These are phyloP conservation scores for Scleroderma citrinum DNA, from an alignment of 768 basidiomycete species.

Conservation along the genomic window DNA sequence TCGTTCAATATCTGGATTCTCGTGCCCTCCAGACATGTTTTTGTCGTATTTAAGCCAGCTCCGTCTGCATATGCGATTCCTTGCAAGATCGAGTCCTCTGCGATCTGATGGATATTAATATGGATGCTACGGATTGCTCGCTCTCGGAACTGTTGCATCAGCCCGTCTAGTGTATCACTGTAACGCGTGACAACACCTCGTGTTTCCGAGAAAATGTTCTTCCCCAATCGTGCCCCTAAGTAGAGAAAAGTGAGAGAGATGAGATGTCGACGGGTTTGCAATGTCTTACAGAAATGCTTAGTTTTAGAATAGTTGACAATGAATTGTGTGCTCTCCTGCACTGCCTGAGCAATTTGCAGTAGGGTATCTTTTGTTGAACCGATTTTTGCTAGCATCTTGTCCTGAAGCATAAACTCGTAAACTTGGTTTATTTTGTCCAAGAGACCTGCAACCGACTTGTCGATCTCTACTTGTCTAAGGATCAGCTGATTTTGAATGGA, in stretches of 20 bases:
- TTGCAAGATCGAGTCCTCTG: background rate
- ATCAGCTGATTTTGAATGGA: background rate
- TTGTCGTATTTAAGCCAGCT: background rate
- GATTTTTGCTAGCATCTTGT: background rate
- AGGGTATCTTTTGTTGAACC: background rate
- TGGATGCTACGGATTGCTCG: background rate
- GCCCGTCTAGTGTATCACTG: background rate
- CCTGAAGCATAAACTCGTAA: background rate
- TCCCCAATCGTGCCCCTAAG: background rate
- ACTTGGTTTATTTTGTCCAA: background rate
- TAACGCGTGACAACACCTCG: background rate
- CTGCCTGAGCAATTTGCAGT: background rate
- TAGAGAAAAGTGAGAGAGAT: background rate
- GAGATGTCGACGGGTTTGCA: background rate
- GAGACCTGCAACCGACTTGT: background rate
- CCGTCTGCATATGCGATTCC: background rate
- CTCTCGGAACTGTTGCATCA: background rate
- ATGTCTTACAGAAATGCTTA: conserved; percentile 1
- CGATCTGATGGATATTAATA: background rate
- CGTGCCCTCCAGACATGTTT: conserved; percentile 12
- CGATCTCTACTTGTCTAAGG: background rate
- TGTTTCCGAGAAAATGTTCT: background rate
- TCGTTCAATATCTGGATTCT: conserved; percentile 6
- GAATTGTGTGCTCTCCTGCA: background rate
- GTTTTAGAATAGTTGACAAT: background rate